Base-by-base conservation (phyloP, 2,329 filamentous ascomycete genomes). In the Rugonectria rugulosa region DNA sequence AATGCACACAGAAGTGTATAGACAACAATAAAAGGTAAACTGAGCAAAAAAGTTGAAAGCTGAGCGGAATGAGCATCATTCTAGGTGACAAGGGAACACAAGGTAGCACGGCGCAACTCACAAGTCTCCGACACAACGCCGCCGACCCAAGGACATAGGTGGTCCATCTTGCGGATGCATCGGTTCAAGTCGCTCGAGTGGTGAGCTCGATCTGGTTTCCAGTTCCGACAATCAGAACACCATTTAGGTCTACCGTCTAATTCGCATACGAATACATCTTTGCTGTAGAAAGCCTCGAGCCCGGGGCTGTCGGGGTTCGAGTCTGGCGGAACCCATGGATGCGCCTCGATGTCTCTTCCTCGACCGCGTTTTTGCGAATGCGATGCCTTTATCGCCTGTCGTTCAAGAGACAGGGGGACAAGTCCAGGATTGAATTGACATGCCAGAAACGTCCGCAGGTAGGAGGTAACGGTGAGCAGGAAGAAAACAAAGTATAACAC, bases 61-160 rank as follows among this genome's bases (percentile, higher is more conserved):
- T 86, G 53, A 20, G 11, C 2, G n/a, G 4, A 20, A 29, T 61
- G 43, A 57, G 53, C 24, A 11, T 7, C 26, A 11, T 8, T 21
- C 23, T 14, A 14, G 23, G 17, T 26, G 6, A n/a, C 9, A 10
- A 15, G 36, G 29, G 14, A 44, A 34, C 21, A 34, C 42, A 26
- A 56, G n/a, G 21, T 36, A 6, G 3, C 7, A 19, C 8, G 10
- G 12, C 11, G 14, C 73, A 14, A 14, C 83, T 70, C 67, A 86
- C 83, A 86, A 2, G 86, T 92, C 71, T 97, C 93, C 0, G 87
- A 89, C 9, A 99, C 88, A 62, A 97, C 90, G 19, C 94, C 95
- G 4, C 94, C 94, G n/a, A 96, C 93, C 90, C 89, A 98, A 0
- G 94, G 95, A 68, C 95, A 99, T 67, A 93, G 95, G 70, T 98